Percentiles rank a stretch among this genome's conserved stretches.
Evolutionary conservation across 768 basidiomycete genomes (phyloP).

Genomic region (Cystofilobasidium capitatum): DNA sequence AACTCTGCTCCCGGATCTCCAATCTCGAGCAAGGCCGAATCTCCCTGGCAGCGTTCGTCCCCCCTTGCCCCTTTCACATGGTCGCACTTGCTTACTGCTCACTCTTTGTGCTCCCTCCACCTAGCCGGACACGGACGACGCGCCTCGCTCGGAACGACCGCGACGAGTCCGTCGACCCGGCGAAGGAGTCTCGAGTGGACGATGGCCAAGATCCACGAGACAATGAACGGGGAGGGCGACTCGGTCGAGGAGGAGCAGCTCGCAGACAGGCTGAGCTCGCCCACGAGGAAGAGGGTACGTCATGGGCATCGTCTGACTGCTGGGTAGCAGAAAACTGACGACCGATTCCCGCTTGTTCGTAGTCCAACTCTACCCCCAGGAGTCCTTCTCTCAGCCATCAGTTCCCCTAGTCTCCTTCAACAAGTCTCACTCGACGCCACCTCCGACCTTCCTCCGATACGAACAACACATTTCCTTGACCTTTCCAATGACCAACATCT

Average conservation of each 20-base stretch:
- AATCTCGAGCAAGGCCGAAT: neutral
- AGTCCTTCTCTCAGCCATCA: no score
- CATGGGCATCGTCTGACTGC: neutral
- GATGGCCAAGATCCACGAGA: constrained; percentile 86
- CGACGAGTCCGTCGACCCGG: constrained; percentile 86
- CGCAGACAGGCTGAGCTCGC: constrained; percentile 19
- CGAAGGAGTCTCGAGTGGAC: constrained; percentile 89
- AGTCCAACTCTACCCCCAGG: neutral
- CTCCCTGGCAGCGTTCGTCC: constrained; percentile 13
- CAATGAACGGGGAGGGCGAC: constrained; percentile 62
- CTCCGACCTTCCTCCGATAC: no score
- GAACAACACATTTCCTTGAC: no score
- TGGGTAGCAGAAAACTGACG: neutral
- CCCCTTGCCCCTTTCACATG: constrained; percentile 35
- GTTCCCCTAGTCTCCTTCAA: no score
- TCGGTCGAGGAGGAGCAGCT: constrained; percentile 15
- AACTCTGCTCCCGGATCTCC: constrained; percentile 4
- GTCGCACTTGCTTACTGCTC: constrained; percentile 43
- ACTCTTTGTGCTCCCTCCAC: constrained; percentile 42
- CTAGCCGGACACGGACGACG: constrained; percentile 53
- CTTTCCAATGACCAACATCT: no score
- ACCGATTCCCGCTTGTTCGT: neutral
- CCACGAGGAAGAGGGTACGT: constrained; percentile 12
- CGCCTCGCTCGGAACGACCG: constrained; percentile 83
- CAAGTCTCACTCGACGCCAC: no score